Percentiles rank a stretch among this genome's conserved stretches.
Conservation (phyloP, 805 yeast species). For the Zygosaccharomyces siamensis region DNA sequence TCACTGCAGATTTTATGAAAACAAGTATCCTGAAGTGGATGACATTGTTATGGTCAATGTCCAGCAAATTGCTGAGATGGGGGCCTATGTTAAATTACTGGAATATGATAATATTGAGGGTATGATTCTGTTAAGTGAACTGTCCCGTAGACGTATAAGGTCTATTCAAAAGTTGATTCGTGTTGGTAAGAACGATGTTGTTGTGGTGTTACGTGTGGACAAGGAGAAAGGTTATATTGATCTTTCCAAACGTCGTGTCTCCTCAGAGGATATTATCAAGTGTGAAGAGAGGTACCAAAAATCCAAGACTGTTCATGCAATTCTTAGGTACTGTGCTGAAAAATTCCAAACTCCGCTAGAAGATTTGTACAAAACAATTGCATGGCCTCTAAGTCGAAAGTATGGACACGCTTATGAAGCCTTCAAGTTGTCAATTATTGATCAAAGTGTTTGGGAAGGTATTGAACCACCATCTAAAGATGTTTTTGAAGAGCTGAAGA, state of each 20-base stretch:
- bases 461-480: constrained; percentile 66
- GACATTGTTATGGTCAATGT: constrained; percentile 99
- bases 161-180: constrained; percentile 95
- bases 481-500: constrained; percentile 75
- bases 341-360: constrained; percentile 87
- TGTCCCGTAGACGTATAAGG: constrained; percentile 97
- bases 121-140: constrained; percentile 92
- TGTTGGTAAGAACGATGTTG: constrained; percentile 98
- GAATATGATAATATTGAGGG: constrained; percentile 99
- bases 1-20: constrained; percentile 94
- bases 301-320: constrained; percentile 97
- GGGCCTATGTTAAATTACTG: constrained; percentile 91
- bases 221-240: constrained; percentile 98
- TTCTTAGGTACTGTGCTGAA: constrained; percentile 96
- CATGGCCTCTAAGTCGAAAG: constrained; percentile 95
- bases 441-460: constrained; percentile 76
- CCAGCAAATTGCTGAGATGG: constrained; percentile 98
- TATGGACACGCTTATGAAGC: constrained; percentile 98
- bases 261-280: constrained; percentile 94
- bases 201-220: constrained; percentile 95
- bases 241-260: constrained; percentile 93
- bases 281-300: constrained; percentile 97
- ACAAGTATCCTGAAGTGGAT: constrained; percentile 97
- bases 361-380: constrained; percentile 77
- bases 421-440: constrained; percentile 92